A percentile compares a stretch with the other conserved stretches of the same genome.
phyloP scores from a whole-genome alignment of 257 asterid species.

The Ilex asprella region DNA sequence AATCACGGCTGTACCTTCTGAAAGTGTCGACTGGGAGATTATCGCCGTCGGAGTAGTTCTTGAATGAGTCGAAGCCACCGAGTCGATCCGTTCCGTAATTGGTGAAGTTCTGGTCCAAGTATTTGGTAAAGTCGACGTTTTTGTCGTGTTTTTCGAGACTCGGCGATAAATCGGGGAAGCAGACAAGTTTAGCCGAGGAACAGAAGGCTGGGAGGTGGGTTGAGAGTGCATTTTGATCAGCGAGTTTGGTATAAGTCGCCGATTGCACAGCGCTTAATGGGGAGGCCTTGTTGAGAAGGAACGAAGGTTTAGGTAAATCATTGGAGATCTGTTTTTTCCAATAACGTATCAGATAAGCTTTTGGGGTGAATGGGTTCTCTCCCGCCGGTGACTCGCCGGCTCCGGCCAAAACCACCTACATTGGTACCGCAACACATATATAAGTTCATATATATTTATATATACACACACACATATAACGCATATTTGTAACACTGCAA shows the following conservation, averaged over 20 bases:
- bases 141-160: not conserved
- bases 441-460: not conserved
- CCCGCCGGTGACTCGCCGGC: constrained; percentile 15
- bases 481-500: not conserved
- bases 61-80: constrained; percentile 8
- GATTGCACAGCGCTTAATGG: constrained; percentile 43
- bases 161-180: not conserved
- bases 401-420: constrained; percentile 37
- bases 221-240: constrained; percentile 17
- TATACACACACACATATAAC: not conserved
- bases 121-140: not conserved
- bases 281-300: constrained; percentile 52
- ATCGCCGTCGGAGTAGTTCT: constrained; percentile 6
- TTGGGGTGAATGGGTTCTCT: constrained; percentile 55
- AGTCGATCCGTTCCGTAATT: constrained; percentile 1
- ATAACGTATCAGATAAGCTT: constrained; percentile 45
- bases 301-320: constrained; percentile 45
- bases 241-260: constrained; percentile 44
- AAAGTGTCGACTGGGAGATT: constrained; percentile 8
- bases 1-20: constrained; percentile 12
- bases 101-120: constrained; percentile 9
- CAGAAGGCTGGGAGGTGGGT: constrained; percentile 5
- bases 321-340: constrained; percentile 58
- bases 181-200: constrained; percentile 1
- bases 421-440: constrained; percentile 10